Conservation (phyloP, 352 stramenopile species). For the Pythium monospermum region DNA sequence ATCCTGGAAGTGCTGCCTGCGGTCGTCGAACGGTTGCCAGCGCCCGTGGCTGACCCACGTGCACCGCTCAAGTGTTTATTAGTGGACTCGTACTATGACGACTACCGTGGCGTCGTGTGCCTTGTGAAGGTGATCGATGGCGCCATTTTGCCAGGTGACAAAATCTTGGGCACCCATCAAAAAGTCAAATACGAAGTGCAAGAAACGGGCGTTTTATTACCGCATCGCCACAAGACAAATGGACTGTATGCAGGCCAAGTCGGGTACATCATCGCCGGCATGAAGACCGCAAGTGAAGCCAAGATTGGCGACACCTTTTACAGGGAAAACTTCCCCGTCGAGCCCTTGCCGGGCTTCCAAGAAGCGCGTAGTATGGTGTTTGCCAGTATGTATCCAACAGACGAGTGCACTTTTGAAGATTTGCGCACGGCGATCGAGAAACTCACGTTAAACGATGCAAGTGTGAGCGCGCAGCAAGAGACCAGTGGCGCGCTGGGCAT, state of each 20-base stretch:
- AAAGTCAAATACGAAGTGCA: constrained; percentile 93
- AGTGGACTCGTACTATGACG: constrained; percentile 98
- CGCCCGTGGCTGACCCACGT: constrained; percentile 48
- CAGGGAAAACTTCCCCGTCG: constrained; percentile 52
- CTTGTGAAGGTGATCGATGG: constrained; percentile 94
- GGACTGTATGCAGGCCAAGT: constrained; percentile 92
- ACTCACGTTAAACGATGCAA: constrained; percentile 97
- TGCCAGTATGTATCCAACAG: constrained; percentile 96
- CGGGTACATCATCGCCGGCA: constrained; percentile 96
- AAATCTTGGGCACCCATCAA: constrained; percentile 68
- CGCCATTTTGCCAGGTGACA: constrained; percentile 76
- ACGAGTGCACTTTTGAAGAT: constrained; percentile 95
- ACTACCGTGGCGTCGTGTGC: constrained; percentile 93
- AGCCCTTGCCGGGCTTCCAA: constrained; percentile 75
- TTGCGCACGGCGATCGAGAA: constrained; percentile 94
- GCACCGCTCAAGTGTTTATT: constrained; percentile 90
- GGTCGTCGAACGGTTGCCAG: constrained; percentile 72
- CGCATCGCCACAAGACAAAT: constrained; percentile 70
- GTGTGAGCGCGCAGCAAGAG: constrained; percentile 94
- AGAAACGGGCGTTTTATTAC: constrained; percentile 94
- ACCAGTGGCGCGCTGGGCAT: constrained; percentile 92
- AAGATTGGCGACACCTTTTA: constrained; percentile 89
- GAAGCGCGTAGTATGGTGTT: constrained; percentile 96
- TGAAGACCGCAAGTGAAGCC: constrained; percentile 96
- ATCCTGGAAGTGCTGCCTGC: constrained; percentile 75